A percentile compares a stretch with the other conserved stretches of the same genome.
phyloP scores from a whole-genome alignment of 495 filamentous ascomycete species.

The Aspergillus conjunctus region DNA sequence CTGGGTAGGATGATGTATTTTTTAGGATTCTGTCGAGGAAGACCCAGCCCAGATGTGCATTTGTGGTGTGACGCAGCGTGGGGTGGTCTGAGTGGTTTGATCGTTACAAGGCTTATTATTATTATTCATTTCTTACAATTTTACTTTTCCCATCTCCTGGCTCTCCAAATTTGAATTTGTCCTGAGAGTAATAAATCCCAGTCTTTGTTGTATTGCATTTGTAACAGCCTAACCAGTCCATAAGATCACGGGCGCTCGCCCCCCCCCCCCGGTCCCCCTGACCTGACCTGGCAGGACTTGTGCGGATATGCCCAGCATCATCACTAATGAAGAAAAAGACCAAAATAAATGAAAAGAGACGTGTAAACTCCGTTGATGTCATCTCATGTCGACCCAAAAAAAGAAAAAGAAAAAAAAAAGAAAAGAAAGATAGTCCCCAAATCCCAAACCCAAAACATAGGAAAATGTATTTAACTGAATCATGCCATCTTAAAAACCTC shows the following conservation, averaged over 20 bases:
- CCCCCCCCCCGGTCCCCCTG: no score
- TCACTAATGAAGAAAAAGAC: neutral
- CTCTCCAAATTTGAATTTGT: conserved; percentile 1
- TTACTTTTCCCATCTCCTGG: neutral
- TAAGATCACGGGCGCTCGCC: conserved; percentile 4
- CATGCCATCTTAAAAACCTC: neutral
- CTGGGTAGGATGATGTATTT: neutral
- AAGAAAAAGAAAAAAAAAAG: neutral
- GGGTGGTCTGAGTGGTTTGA: conserved; percentile 14
- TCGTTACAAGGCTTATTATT: conserved; percentile 1
- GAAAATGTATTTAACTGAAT: conserved; percentile 1
- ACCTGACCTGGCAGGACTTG: neutral
- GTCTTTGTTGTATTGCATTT: conserved; percentile 7
- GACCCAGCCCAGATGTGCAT: conserved; percentile 12
- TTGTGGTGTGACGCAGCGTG: neutral
- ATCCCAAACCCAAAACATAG: conserved; percentile 3
- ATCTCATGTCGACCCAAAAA: neutral
- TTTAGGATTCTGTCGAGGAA: neutral
- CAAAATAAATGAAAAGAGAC: no score
- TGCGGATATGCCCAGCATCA: neutral
- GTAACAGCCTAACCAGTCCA: neutral
- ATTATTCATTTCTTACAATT: neutral
- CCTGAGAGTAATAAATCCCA: neutral
- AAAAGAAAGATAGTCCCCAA: neutral
- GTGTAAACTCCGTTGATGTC: conserved; percentile 3